These are phyloP conservation scores for Kodamaea neixiangensis DNA, from an alignment of 805 yeast species.

Conservation along the genomic window DNA sequence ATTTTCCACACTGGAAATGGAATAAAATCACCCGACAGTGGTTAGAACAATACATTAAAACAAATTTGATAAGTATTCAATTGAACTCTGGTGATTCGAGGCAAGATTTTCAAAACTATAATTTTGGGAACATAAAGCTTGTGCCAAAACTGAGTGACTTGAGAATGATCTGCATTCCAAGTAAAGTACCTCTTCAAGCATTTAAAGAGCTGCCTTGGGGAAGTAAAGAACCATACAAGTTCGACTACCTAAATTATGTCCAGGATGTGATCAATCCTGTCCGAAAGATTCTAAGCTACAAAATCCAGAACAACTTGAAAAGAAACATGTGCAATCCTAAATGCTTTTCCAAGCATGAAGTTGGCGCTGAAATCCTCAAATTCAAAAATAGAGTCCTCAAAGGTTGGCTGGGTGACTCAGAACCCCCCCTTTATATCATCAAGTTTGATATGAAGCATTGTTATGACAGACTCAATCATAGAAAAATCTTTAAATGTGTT, in stretches of 20 bases:
- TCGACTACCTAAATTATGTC: constrained; percentile 34
- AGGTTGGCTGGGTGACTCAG: background rate
- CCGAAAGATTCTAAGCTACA: constrained; percentile 27
- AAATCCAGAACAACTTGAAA: constrained; percentile 15
- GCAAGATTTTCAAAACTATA: constrained; percentile 7
- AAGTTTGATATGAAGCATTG: constrained; percentile 80
- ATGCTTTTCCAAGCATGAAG: constrained; percentile 46
- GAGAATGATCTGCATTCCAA: constrained; percentile 60
- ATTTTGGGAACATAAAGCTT: constrained; percentile 47
- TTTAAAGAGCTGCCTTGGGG: constrained; percentile 11
- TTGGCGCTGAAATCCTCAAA: constrained; percentile 29
- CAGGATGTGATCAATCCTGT: constrained; percentile 47
- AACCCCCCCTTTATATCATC: constrained; percentile 48
- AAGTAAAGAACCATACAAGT: constrained; percentile 31
- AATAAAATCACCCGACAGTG: constrained; percentile 40
- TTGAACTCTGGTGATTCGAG: background rate
- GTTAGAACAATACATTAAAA: constrained; percentile 41
- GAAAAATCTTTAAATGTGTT: constrained; percentile 37
- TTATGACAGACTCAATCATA: constrained; percentile 68
- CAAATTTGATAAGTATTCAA: constrained; percentile 28
- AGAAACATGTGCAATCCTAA: constrained; percentile 24
- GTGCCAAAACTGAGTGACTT: constrained; percentile 65
- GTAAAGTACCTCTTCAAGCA: constrained; percentile 7
- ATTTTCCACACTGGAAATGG: constrained; percentile 66
- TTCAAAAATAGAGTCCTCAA: background rate